Percentiles rank a stretch among this genome's conserved stretches.
phyloP scores from a whole-genome alignment of 345 rosid species.

The Tarenaya hassleriana region DNA sequence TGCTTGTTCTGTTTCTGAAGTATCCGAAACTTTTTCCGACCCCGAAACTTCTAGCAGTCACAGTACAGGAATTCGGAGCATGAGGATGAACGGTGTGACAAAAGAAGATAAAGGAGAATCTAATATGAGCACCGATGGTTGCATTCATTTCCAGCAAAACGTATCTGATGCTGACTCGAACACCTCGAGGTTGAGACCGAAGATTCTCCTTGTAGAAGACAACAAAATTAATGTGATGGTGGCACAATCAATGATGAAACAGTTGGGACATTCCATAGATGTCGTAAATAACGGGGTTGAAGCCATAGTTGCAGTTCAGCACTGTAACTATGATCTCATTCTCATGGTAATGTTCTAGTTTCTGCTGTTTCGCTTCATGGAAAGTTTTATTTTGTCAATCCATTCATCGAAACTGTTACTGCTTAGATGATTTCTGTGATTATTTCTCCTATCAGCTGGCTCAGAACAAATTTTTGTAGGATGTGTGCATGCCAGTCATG shows the following conservation, averaged over 20 bases:
- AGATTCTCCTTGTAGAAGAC: slow-evolving; percentile 74
- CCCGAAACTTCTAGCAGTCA: slow-evolving; percentile 41
- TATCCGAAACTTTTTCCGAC: slow-evolving; percentile 38
- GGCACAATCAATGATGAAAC: slow-evolving; percentile 65
- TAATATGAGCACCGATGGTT: no score
- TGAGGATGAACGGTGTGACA: neutral
- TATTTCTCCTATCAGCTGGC: neutral
- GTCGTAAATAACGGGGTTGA: slow-evolving; percentile 61
- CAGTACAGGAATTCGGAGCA: slow-evolving; percentile 23
- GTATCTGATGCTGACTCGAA: slow-evolving; percentile 7
- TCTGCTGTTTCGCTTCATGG: no score
- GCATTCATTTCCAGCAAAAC: no score
- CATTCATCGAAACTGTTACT: no score
- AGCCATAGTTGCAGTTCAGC: slow-evolving; percentile 58
- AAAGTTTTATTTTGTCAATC: neutral
- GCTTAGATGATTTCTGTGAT: neutral
- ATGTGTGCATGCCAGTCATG: slow-evolving; percentile 94
- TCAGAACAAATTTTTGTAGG: slow-evolving; percentile 38
- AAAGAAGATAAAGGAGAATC: no score
- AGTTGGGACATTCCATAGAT: slow-evolving; percentile 55
- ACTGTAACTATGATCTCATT: slow-evolving; percentile 47
- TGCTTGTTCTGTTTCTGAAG: slow-evolving; percentile 43
- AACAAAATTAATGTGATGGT: slow-evolving; percentile 72
- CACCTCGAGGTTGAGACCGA: slow-evolving; percentile 32
- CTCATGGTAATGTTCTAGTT: slow-evolving; percentile 45